phyloP scores from a whole-genome alignment of 2,329 filamentous ascomycete species.

The Alternaria sp. region DNA sequence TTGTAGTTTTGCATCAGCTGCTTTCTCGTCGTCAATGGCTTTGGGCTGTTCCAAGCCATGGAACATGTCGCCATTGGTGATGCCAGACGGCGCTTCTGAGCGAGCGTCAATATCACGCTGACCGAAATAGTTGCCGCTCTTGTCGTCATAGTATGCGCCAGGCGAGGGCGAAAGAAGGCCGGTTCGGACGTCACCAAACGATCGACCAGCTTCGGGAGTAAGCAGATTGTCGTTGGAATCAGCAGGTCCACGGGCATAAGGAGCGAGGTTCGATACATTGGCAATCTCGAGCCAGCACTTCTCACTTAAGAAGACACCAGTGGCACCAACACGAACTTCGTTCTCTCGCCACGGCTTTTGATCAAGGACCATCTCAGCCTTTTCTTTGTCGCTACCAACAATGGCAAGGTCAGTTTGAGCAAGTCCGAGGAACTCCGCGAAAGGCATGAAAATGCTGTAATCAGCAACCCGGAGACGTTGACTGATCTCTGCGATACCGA shows the following conservation, averaged over 20 bases:
- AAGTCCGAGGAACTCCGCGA: constrained; percentile 91
- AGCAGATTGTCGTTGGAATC: constrained; percentile 62
- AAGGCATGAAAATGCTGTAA: constrained; percentile 94
- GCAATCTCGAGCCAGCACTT: constrained; percentile 93
- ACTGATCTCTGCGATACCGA: constrained; percentile 96
- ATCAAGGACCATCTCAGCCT: constrained; percentile 89
- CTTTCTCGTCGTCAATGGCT: constrained; percentile 94
- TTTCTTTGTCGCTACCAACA: constrained; percentile 91
- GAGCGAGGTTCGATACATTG: constrained; percentile 67
- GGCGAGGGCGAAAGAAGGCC: constrained; percentile 65
- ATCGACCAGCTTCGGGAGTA: constrained; percentile 60
- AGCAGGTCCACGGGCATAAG: constrained; percentile 55
- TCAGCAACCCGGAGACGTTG: constrained; percentile 91
- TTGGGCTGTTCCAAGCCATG: constrained; percentile 93
- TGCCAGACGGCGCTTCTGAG: constrained; percentile 93
- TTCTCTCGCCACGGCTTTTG: constrained; percentile 92
- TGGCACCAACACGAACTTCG: constrained; percentile 88
- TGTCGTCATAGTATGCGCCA: constrained; percentile 75
- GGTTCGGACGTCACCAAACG: constrained; percentile 68
- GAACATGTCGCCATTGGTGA: constrained; percentile 94
- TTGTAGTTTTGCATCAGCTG: constrained; percentile 86
- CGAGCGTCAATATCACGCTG: constrained; percentile 81
- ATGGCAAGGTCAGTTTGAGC: constrained; percentile 84
- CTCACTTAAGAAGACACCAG: constrained; percentile 95
- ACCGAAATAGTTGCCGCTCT: constrained; percentile 83